These are phyloP conservation scores for Pichia sporocuriosa DNA, from an alignment of 805 yeast genomes.

Conservation along the genomic window DNA sequence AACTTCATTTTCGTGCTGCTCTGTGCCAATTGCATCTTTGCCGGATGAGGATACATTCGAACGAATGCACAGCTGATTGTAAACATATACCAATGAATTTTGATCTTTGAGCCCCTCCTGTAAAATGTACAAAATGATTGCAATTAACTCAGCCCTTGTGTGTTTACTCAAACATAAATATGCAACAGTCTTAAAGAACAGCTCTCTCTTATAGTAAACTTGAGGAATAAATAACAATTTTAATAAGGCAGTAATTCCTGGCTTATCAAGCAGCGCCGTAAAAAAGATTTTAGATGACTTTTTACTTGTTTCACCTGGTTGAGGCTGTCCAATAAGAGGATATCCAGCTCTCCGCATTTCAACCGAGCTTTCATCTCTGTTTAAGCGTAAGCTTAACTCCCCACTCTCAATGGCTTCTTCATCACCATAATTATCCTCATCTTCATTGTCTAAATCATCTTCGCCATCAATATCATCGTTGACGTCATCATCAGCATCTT, in stretches of 20 bases:
- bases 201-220: conserved; percentile 52
- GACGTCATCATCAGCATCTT: conserved; percentile 5
- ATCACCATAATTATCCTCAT: conserved; percentile 23
- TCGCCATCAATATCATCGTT: conserved; percentile 15
- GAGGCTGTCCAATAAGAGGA: conserved; percentile 5
- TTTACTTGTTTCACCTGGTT: conserved; percentile 13
- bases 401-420: conserved; percentile 10
- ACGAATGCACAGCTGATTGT: conserved; percentile 46
- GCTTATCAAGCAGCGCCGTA: conserved; percentile 65
- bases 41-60: conserved; percentile 26
- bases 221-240: conserved; percentile 71
- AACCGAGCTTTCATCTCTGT: neutral
- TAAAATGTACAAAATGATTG: conserved; percentile 57
- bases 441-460: conserved; percentile 17
- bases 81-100: conserved; percentile 54
- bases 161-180: conserved; percentile 71
- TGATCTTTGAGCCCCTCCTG: conserved; percentile 69
- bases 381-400: neutral
- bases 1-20: neutral
- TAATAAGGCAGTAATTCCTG: conserved; percentile 68
- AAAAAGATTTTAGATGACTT: conserved; percentile 36
- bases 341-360: conserved; percentile 6
- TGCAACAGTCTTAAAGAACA: conserved; percentile 57
- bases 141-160: conserved; percentile 67
- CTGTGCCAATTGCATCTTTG: neutral